Percentiles rank a stretch among this genome's conserved stretches.
These are phyloP conservation scores for Gossypium rotundifolium DNA, from an alignment of 345 rosid species.

Conservation along the genomic window DNA sequence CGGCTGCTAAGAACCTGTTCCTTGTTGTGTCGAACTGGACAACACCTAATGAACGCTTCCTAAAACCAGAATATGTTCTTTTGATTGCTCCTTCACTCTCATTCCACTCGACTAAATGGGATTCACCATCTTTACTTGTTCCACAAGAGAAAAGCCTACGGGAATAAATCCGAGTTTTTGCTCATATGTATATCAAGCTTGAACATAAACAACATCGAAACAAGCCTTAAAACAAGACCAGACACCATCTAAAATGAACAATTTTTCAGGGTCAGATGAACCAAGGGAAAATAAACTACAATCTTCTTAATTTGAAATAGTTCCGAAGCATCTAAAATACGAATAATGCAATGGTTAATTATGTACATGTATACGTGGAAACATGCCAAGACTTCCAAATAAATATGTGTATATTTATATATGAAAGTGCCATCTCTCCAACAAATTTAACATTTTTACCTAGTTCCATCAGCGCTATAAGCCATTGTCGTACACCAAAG, in stretches of 20 bases:
- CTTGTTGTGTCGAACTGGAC: slow-evolving; percentile 64
- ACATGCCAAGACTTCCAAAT: neutral
- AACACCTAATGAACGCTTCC: slow-evolving; percentile 49
- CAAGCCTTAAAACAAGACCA: neutral
- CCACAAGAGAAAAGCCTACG: slow-evolving; percentile 69
- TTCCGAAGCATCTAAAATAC: neutral
- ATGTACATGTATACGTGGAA: neutral
- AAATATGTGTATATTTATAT: neutral
- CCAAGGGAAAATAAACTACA: neutral
- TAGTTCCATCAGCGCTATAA: slow-evolving; percentile 82
- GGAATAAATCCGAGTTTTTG: neutral
- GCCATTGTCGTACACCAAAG: slow-evolving; percentile 71
- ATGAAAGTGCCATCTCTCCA: neutral
- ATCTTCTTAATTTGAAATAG: neutral
- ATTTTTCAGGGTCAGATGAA: neutral
- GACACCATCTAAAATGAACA: neutral
- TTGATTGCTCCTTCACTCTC: slow-evolving; percentile 62
- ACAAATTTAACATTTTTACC: slow-evolving; percentile 29
- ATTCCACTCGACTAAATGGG: slow-evolving; percentile 64
- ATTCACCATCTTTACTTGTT: slow-evolving; percentile 65
- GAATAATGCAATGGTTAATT: neutral
- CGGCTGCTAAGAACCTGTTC: slow-evolving; percentile 59
- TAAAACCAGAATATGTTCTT: slow-evolving; percentile 48
- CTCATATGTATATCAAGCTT: neutral
- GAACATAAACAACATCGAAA: neutral